Evolutionary conservation across 1,284 basidiomycete genomes (phyloP), one percentile per base, ranked within the genome.

Genomic region (Ceratobasidium papillatum): DNA sequence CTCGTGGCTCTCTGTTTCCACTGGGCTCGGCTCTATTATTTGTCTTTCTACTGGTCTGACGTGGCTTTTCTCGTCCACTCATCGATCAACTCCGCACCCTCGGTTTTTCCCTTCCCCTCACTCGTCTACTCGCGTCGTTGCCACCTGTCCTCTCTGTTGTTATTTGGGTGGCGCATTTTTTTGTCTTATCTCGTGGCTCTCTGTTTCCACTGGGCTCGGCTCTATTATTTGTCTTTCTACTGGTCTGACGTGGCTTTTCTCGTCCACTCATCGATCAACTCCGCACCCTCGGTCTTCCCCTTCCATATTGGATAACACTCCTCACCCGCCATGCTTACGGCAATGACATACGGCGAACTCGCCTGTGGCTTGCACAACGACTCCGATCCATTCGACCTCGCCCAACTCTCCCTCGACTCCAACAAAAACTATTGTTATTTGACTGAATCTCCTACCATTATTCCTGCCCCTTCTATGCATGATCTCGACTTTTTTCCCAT

Each of bases 391-490:
- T 27, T 52, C 43, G 41, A 58, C 34, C 41, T 58, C 38, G n/a
- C 22, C 17, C 22, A 7, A 17, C 54, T 47, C 19, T 25, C 38
- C 43, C n/a, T 64, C n/a, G n/a, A n/a, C n/a, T n/a, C n/a, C n/a
- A n/a, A n/a, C 43, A 3, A 61, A 22, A 58, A 72, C 19, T 61
- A 59, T 72, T 51, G 19, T 32, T 61, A 72, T 72, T 58, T 45
- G 19, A 17, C 58, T 30, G 43, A 72, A 30, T 72, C 58, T 5
- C 68, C 56, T 49, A 36, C 19, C 12, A 72, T 47, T 36, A 30
- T 51, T 19, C 68, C 68, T 36, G 54, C 68, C n/a, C 58, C 41
- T 32, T n/a, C 38, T n/a, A 72, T 72, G 66, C 66, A 58, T 52
- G 52, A 69, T 27, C 51, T 69, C 27, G 51, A 69, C 34, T 69